Evolutionary conservation across 805 yeast species (phyloP).

Genomic region (Alloascoidea hylecoeti): DNA sequence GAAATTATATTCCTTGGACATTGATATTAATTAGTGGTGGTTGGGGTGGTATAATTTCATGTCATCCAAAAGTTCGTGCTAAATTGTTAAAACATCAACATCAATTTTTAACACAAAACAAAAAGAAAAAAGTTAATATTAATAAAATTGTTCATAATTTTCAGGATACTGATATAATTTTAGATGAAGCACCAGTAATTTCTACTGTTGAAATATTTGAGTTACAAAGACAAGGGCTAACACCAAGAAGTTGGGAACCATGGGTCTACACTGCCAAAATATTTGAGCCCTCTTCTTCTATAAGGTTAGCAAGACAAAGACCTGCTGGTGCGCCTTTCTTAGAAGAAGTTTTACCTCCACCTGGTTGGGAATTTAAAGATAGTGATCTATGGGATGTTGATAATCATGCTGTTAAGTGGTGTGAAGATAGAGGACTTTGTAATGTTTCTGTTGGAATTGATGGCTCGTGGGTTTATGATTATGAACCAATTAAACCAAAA

Average conservation of each 20-base stretch:
- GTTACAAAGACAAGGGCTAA: conserved; percentile 48
- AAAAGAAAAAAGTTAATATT: conserved; percentile 16
- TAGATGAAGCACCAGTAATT: conserved; percentile 52
- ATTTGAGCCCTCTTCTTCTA: conserved; percentile 35
- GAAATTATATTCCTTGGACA: conserved; percentile 37
- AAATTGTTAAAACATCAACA: conserved; percentile 12
- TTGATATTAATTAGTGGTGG: conserved; percentile 36
- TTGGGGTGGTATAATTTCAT: conserved; percentile 37
- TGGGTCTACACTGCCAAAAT: conserved; percentile 38
- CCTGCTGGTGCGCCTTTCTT: conserved; percentile 54
- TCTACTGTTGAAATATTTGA: conserved; percentile 67
- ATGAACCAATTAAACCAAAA: conserved; percentile 9
- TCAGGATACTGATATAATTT: conserved; percentile 38
- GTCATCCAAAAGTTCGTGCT: conserved; percentile 43
- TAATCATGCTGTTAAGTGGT: conserved; percentile 34
- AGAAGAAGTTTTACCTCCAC: conserved; percentile 48
- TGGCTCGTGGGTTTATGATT: conserved; percentile 23
- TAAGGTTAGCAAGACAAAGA: conserved; percentile 30
- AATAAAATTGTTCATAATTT: conserved; percentile 19
- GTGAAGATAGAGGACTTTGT: conserved; percentile 25
- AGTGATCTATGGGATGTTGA: conserved; percentile 58
- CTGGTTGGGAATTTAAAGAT: conserved; percentile 56
- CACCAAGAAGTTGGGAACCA: conserved; percentile 48
- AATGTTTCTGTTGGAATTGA: conserved; percentile 14
- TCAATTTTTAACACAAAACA: conserved; percentile 10